A percentile compares a stretch with the other conserved stretches of the same genome.
Evolutionary conservation across 163 green algal genomes (phyloP).

Genomic region (Picocystis sp.): DNA sequence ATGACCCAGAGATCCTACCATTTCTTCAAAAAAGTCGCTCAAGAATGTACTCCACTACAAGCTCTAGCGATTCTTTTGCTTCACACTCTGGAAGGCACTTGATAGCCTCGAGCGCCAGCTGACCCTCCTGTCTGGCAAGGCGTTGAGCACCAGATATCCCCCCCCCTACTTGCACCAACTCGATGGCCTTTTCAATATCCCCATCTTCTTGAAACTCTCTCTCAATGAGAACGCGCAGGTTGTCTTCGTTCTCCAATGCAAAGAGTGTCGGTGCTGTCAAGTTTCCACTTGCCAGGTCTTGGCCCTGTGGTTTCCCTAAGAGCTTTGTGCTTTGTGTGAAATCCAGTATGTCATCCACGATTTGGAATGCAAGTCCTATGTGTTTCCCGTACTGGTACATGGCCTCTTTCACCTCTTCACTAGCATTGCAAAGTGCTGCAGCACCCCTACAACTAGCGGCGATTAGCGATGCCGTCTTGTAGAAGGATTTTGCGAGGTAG

Average conservation of each 20-base stretch:
- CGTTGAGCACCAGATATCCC: constrained; percentile 47
- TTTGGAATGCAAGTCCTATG: constrained; percentile 71
- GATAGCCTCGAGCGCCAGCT: constrained; percentile 51
- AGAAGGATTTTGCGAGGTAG: too few relatives aligned
- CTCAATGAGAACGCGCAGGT: constrained; percentile 1
- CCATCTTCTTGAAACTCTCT: constrained; percentile 67
- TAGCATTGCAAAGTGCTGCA: too few relatives aligned
- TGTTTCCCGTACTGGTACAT: too few relatives aligned
- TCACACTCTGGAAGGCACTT: constrained; percentile 46
- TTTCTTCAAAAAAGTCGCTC: constrained; percentile 64
- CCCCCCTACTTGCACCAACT: constrained; percentile 48
- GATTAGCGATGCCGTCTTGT: too few relatives aligned
- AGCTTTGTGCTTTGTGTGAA: constrained; percentile 86
- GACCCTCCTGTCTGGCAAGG: constrained; percentile 63
- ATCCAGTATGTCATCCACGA: constrained; percentile 97
- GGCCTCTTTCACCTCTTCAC: too few relatives aligned
- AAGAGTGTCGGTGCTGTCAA: constrained; percentile 86
- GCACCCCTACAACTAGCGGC: too few relatives aligned
- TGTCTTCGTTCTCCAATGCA: constrained; percentile 34
- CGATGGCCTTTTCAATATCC: constrained; percentile 51
- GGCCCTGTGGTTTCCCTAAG: constrained; percentile 84
- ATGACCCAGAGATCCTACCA: too few relatives aligned
- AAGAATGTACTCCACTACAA: constrained; percentile 91
- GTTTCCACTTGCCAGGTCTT: constrained; percentile 90
- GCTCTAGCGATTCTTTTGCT: constrained; percentile 54